Conservation (phyloP, 2,329 filamentous ascomycete species). For the Scedosporium dehoogii region DNA sequence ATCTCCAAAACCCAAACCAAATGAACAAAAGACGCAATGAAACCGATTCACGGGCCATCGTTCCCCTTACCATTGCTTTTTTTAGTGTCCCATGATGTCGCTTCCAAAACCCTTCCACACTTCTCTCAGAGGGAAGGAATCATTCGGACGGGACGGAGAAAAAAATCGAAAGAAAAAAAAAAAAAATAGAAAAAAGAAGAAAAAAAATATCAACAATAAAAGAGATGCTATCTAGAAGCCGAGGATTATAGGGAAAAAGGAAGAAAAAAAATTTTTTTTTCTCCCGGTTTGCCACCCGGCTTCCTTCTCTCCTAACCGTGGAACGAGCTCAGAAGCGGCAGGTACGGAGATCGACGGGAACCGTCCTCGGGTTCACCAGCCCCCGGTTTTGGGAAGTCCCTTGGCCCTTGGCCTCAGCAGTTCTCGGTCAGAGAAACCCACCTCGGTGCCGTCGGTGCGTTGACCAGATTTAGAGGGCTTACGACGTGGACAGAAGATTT, state of each 20-base stretch:
- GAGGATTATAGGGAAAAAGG: too few relatives aligned
- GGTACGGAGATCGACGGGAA: slow-evolving; percentile 5
- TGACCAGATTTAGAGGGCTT: neutral
- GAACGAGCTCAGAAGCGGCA: neutral
- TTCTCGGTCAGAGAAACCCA: too few relatives aligned
- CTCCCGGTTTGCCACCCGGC: too few relatives aligned
- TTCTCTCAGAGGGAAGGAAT: too few relatives aligned
- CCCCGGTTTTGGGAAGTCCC: neutral
- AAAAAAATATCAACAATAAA: neutral
- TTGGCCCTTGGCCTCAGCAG: too few relatives aligned
- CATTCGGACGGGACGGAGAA: too few relatives aligned
- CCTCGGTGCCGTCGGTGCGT: neutral
- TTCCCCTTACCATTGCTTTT: neutral
- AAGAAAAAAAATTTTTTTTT: too few relatives aligned
- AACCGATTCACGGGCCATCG: neutral
- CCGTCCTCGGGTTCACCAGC: slow-evolving; percentile 4
- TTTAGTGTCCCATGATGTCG: too few relatives aligned
- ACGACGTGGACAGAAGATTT: neutral
- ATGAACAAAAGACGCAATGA: neutral
- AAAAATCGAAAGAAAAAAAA: too few relatives aligned
- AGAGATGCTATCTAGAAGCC: too few relatives aligned
- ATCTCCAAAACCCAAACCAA: neutral
- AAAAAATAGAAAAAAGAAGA: neutral
- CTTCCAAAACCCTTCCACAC: too few relatives aligned
- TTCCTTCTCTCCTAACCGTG: too few relatives aligned